phyloP scores from a whole-genome alignment of 331 rosid genomes.

The Rhamnella rubrinervis region DNA sequence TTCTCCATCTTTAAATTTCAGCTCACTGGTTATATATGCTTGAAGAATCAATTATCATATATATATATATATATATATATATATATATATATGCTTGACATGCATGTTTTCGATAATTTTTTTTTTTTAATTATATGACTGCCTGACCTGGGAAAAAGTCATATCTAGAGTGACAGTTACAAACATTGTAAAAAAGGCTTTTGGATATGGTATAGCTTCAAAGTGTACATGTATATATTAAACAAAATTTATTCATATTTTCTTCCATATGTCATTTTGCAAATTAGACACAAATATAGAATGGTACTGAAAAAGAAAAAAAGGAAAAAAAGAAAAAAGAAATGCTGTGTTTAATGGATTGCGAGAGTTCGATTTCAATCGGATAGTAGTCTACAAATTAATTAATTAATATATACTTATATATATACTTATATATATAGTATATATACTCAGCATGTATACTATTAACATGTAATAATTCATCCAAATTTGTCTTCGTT shows the following conservation, averaged over 20 bases:
- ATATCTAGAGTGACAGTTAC: too few species aligned
- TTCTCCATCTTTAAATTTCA: not conserved
- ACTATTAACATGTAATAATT: conserved; percentile 35
- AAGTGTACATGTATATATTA: too few species aligned
- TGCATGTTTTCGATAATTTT: too few species aligned
- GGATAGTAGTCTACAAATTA: not conserved
- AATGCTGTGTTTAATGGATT: too few species aligned
- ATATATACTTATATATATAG: too few species aligned
- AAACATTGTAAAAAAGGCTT: too few species aligned
- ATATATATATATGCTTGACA: not conserved
- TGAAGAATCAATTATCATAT: not conserved
- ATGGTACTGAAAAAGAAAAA: not conserved
- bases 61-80: not conserved
- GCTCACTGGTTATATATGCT: not conserved
- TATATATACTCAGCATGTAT: not conserved
- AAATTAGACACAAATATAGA: conserved; percentile 5
- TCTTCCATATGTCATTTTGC: conserved; percentile 11
- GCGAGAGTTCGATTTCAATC: not conserved
- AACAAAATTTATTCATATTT: conserved; percentile 1
- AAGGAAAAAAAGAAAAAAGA: too few species aligned
- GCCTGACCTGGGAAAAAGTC: too few species aligned
- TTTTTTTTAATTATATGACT: too few species aligned
- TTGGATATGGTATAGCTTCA: too few species aligned
- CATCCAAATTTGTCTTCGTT: conserved; percentile 41
- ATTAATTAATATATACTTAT: not conserved